Evolutionary conservation across 2,329 filamentous ascomycete species (phyloP).

Genomic region (Hymenoscyphus infarciens): DNA sequence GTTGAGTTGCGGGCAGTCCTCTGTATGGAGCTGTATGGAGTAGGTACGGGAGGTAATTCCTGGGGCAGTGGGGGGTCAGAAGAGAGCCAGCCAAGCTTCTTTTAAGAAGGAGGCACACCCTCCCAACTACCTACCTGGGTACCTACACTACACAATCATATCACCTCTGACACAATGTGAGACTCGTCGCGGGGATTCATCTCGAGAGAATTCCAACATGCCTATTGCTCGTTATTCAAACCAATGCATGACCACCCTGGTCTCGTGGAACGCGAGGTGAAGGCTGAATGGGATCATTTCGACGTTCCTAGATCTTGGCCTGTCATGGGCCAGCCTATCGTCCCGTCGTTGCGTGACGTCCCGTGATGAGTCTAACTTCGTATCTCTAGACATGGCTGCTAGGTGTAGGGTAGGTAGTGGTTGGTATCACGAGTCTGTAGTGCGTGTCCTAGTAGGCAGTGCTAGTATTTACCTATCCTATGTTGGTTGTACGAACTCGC

Average conservation of each 20-base stretch:
- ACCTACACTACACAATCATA: background rate
- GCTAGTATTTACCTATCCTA: background rate
- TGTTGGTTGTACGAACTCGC: background rate
- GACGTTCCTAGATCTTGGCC: background rate
- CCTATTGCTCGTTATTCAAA: background rate
- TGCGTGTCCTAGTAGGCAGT: background rate
- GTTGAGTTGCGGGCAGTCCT: background rate
- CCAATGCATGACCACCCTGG: background rate
- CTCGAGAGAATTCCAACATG: background rate
- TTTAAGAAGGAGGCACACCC: background rate
- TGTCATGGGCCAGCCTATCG: background rate
- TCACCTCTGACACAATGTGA: background rate
- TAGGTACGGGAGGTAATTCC: background rate
- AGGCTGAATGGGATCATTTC: slow-evolving; percentile 1
- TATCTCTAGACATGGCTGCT: background rate
- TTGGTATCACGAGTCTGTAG: background rate
- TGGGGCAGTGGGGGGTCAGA: background rate
- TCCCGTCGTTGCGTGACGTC: background rate
- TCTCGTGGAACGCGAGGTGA: background rate
- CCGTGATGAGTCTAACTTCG: background rate
- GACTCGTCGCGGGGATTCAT: background rate
- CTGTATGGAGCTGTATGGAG: background rate
- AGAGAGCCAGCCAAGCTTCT: background rate
- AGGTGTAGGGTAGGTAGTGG: background rate
- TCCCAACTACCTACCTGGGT: too few species aligned